Evolutionary conservation across 2,329 filamentous ascomycete species (phyloP).

Genomic region (Sclerotiophoma versabilis): DNA sequence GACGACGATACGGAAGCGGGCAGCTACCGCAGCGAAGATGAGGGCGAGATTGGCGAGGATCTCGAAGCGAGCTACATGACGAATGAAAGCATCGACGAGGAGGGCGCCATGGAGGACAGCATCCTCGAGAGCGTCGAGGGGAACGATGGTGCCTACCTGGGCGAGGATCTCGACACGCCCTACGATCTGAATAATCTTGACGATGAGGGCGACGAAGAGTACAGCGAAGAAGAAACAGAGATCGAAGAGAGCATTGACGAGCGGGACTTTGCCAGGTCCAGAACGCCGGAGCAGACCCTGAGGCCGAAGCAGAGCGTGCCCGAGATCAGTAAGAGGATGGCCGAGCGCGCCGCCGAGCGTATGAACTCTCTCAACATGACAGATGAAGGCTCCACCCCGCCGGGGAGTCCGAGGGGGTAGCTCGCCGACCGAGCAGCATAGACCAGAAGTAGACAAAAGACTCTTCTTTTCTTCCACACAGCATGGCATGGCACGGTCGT

Average conservation of each 20-base stretch:
- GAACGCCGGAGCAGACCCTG: constrained; percentile 15
- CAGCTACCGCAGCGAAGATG: constrained; percentile 59
- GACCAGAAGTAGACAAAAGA: not conserved
- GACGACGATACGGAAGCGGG: constrained; percentile 55
- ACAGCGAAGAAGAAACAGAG: constrained; percentile 35
- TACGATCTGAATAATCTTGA: constrained; percentile 28
- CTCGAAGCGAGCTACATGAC: constrained; percentile 66
- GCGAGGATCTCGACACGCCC: constrained; percentile 23
- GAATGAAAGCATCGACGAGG: constrained; percentile 58
- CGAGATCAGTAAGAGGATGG: constrained; percentile 18
- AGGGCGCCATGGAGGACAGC: constrained; percentile 52
- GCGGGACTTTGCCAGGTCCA: not conserved
- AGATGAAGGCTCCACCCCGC: constrained; percentile 33
- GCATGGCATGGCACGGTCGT: not conserved
- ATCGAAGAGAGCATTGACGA: constrained; percentile 17
- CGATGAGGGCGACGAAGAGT: constrained; percentile 30
- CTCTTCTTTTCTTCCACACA: not conserved
- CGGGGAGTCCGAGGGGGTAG: constrained; percentile 22
- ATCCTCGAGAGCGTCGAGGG: constrained; percentile 60
- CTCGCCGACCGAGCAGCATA: too few species aligned
- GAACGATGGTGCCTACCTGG: constrained; percentile 21
- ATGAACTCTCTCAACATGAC: constrained; percentile 24
- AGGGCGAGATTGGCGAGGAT: constrained; percentile 55
- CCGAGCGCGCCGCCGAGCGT: constrained; percentile 18
- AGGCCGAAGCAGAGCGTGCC: constrained; percentile 1